Base-by-base conservation (phyloP, 2,329 filamentous ascomycete species). In the Plectosphaerella plurivora region DNA sequence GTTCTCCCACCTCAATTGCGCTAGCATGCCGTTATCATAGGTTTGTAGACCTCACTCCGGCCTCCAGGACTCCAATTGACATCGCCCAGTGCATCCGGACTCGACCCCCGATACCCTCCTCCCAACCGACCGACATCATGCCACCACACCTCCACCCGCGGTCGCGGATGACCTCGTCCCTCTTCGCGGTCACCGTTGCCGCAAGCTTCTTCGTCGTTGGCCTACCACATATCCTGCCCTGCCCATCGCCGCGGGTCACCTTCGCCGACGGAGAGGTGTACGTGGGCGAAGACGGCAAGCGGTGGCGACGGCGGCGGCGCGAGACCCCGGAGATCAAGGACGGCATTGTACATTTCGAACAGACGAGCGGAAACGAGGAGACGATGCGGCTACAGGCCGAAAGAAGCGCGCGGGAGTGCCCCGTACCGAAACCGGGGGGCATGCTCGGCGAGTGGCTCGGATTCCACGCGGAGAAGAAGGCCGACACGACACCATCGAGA, bases 191-290 rank as follows among this genome's bases (percentile, higher is more conserved):
- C n/a, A 97, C 93, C 1, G 82, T 97, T 51, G 79, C 89, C 57
- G 86, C 91, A 33, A 94, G 89, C 61, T 96, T 99, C 70, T 81
- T 96, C 57, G 92, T 99, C 56, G 94, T 99, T 50, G 90, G 84
- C 28, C 77, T 96, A 45, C 94, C 94, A 20, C 94, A 99, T 68
- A 67, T 95, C 28, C 82, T 99, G 16, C 94, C 94, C 2, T 99
- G 94, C 67, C 94, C 94, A 1, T 89, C 91, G 45, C 89, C 89
- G 2, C 81, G 89, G 58, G 76, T 83, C 33, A 82, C 85, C 35
- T 87, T 88, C 61, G 88, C 90, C 61, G 92, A 96, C 67, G 85
- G 85, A 22, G 74, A 77, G 58, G 66, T 75, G 51, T 57, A 70
- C 46, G 74, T 72, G 53, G 80, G 72, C 53, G 71, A 74, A 56